These are phyloP conservation scores for Penicillium canescens DNA, from an alignment of 495 filamentous ascomycete genomes.

Conservation along the genomic window DNA sequence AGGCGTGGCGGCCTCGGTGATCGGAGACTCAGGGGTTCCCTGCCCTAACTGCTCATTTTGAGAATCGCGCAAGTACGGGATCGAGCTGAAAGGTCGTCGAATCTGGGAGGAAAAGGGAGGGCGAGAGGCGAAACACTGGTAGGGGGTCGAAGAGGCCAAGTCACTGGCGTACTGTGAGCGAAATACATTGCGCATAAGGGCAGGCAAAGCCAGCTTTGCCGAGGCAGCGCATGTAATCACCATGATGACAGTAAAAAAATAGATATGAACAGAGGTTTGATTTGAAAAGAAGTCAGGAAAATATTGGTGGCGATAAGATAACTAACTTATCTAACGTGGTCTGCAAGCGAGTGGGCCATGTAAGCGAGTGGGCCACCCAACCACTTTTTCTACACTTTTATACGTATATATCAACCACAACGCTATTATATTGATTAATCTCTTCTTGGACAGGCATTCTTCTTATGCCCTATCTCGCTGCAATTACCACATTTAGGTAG, in stretches of 20 bases:
- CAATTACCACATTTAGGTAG: too few species aligned
- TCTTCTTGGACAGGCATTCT: too few species aligned
- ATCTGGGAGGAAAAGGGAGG: not conserved
- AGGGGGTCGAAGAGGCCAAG: slow-evolving; percentile 4
- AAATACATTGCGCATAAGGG: slow-evolving; percentile 23
- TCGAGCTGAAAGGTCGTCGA: slow-evolving; percentile 17
- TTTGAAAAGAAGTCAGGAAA: not conserved
- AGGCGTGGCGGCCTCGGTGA: not conserved
- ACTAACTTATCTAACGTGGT: not conserved
- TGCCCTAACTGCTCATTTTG: not conserved
- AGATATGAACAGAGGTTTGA: not conserved
- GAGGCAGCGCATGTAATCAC: slow-evolving; percentile 20
- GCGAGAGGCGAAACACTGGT: slow-evolving; percentile 4
- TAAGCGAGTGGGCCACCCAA: too few species aligned
- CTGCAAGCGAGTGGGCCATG: too few species aligned
- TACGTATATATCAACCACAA: too few species aligned
- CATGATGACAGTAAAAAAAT: slow-evolving; percentile 14
- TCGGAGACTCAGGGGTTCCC: not conserved
- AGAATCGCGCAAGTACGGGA: not conserved
- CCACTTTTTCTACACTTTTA: too few species aligned
- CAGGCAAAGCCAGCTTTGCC: slow-evolving; percentile 24
- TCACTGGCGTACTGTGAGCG: slow-evolving; percentile 24
- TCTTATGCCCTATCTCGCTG: too few species aligned
- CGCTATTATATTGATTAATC: too few species aligned
- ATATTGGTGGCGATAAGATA: slow-evolving; percentile 23